phyloP scores from a whole-genome alignment of 805 yeast genomes.

The Candida pseudofarinosa region DNA sequence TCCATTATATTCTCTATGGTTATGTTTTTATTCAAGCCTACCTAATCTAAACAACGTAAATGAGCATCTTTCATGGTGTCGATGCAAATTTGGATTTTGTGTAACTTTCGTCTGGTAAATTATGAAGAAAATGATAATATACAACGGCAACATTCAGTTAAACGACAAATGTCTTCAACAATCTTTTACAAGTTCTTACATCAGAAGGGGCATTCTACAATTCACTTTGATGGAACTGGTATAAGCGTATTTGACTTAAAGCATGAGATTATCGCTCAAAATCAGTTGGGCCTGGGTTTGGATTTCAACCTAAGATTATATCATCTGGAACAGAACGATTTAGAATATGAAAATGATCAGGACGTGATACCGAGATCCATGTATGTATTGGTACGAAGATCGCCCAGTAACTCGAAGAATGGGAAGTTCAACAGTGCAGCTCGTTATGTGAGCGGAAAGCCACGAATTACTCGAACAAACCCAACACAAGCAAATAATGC shows the following conservation, averaged over 20 bases:
- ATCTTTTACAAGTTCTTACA: conserved; percentile 85
- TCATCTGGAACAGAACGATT: conserved; percentile 50
- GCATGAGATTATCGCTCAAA: conserved; percentile 79
- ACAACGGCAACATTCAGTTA: not conserved
- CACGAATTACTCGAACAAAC: conserved; percentile 43
- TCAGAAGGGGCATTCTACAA: conserved; percentile 72
- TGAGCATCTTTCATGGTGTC: not conserved
- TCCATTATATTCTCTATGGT: conserved; percentile 3
- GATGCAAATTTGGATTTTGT: conserved; percentile 2
- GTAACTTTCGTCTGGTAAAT: conserved; percentile 1
- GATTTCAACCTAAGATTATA: conserved; percentile 76
- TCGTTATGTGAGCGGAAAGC: conserved; percentile 71
- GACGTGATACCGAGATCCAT: conserved; percentile 88
- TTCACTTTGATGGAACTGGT: conserved; percentile 94
- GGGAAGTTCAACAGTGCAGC: conserved; percentile 56
- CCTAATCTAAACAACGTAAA: not conserved
- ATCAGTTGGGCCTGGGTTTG: conserved; percentile 76
- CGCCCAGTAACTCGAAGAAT: conserved; percentile 53
- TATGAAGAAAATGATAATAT: not conserved
- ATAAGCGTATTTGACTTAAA: conserved; percentile 91
- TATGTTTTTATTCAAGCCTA: conserved; percentile 5
- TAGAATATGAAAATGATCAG: conserved; percentile 84
- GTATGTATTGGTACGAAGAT: conserved; percentile 73
- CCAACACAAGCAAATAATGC: conserved; percentile 22
- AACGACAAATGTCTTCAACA: conserved; percentile 66